A percentile compares a stretch with the other conserved stretches of the same genome.
Conservation (phyloP, 306 rosid genomes). For the barrel medic (Medicago truncatula) region DNA sequence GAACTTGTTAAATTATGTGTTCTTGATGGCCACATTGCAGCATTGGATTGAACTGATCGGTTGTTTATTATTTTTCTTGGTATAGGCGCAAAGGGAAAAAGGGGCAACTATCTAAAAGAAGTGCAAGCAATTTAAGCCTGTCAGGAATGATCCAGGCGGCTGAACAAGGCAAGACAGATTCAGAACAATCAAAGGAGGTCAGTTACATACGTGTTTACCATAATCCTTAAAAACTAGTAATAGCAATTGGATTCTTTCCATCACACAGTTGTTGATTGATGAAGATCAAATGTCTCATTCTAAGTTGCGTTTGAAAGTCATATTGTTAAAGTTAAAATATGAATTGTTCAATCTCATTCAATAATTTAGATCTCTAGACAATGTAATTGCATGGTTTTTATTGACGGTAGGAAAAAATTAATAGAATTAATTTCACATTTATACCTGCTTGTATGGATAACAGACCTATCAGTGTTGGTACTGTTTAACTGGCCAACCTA, state of each 20-base stretch:
- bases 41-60: background rate
- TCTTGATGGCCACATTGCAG: background rate
- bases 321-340: too few relatives aligned
- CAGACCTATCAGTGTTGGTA: too few relatives aligned
- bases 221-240: background rate
- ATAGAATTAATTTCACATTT: too few relatives aligned
- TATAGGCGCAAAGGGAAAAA: slow-evolving; percentile 51
- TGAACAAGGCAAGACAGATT: slow-evolving; percentile 38
- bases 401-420: too few relatives aligned
- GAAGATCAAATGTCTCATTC: background rate
- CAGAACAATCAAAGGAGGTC: slow-evolving; percentile 56
- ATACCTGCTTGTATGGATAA: too few relatives aligned
- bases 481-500: too few relatives aligned
- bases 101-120: slow-evolving; percentile 46
- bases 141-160: slow-evolving; percentile 38
- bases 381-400: too few relatives aligned
- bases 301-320: background rate
- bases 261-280: background rate
- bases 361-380: too few relatives aligned
- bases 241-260: background rate
- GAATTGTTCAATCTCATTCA: too few relatives aligned
- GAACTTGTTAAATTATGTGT: slow-evolving; percentile 9
- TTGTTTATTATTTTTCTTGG: slow-evolving; percentile 42
- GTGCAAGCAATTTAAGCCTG: slow-evolving; percentile 28
- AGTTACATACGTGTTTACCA: background rate